Evolutionary conservation across 139 green algal genomes (phyloP).

Genomic region (Tetraselmis chui): DNA sequence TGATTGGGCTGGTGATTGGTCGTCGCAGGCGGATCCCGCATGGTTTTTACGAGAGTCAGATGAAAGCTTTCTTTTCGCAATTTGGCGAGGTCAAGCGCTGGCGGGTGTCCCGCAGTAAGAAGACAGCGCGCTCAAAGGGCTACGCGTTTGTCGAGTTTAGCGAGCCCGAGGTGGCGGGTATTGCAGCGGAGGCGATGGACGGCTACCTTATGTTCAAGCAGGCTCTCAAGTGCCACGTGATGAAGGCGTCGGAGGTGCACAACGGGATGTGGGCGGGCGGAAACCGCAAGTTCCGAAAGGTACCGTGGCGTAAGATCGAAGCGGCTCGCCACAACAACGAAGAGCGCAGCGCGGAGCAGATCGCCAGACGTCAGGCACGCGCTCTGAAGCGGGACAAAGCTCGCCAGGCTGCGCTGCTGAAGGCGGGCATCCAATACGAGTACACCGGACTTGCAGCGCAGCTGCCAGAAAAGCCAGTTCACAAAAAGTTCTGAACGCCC

Average conservation of each 20-base stretch:
- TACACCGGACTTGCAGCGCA: neutral
- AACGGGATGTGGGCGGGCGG: slow-evolving; percentile 66
- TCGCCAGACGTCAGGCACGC: slow-evolving; percentile 31
- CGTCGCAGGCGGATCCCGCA: slow-evolving; percentile 87
- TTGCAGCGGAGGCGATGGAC: slow-evolving; percentile 83
- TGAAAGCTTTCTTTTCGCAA: slow-evolving; percentile 75
- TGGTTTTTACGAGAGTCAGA: slow-evolving; percentile 83
- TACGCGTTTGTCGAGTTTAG: slow-evolving; percentile 73
- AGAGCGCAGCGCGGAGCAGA: slow-evolving; percentile 43
- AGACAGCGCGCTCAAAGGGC: slow-evolving; percentile 45
- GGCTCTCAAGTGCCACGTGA: slow-evolving; percentile 9
- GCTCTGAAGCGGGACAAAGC: slow-evolving; percentile 42
- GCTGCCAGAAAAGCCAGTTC: neutral
- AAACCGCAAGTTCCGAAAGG: slow-evolving; percentile 63
- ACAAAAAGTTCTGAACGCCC: neutral
- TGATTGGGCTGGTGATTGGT: no score
- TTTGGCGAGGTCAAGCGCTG: slow-evolving; percentile 58
- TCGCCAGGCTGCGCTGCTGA: slow-evolving; percentile 48
- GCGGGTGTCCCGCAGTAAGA: slow-evolving; percentile 54
- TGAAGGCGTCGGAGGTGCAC: slow-evolving; percentile 40
- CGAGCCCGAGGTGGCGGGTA: slow-evolving; percentile 64
- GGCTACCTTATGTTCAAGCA: slow-evolving; percentile 81
- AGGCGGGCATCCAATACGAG: slow-evolving; percentile 75
- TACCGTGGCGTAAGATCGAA: slow-evolving; percentile 71
- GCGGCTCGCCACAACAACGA: slow-evolving; percentile 52